Evolutionary conservation across 257 asterid genomes (phyloP), one percentile per base, ranked within the genome.

Genomic region (Euphrasia confusa): DNA sequence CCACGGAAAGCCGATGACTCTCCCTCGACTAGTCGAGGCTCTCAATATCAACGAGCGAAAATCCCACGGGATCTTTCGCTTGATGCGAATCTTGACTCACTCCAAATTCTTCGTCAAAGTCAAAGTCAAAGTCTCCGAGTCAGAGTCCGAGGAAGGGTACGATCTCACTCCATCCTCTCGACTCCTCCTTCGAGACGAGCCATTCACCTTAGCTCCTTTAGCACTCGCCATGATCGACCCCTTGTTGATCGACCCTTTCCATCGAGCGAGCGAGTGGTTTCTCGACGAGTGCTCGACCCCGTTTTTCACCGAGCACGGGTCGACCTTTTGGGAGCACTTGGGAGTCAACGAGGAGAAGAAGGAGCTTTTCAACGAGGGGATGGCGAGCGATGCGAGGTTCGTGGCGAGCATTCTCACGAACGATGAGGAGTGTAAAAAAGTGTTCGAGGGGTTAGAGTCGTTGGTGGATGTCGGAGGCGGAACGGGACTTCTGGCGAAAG

Each of bases 61-160:
- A 54, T 54, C 37, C 7, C 37, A 54, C 14, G 35, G 60, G 7
- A 8, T 54, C 37, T 17, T 4, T 10, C 60, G 60, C 4, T 14
- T 54, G 11, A 54, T 54, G 60, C 60, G 60, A 15, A 54, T 54
- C 5, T 39, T 54, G 4, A 54, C 37, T n/a, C 60, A 26, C 5
- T 54, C 60, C 60, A 54, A 54, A 17, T 54, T 54, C 39, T 54
- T 54, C 60, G 37, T 12, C 60, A 54, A 27, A 17, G 60, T 26
- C 60, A 24, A 54, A 5, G 27, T 27, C 8, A 4, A 9, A 2
- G 17, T 21, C 1, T 35, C 26, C 2, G 57, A 52, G 1, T 3
- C 4, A 3, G 33, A 2, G 5, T 4, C 0, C 5, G 37, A 54
- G 60, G 37, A 54, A 18, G 15, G n/a, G 2, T 54, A 54, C 12